Conservation (phyloP, 192 early-diverging fungal genomes). For the Geosiphon pyriformis region DNA sequence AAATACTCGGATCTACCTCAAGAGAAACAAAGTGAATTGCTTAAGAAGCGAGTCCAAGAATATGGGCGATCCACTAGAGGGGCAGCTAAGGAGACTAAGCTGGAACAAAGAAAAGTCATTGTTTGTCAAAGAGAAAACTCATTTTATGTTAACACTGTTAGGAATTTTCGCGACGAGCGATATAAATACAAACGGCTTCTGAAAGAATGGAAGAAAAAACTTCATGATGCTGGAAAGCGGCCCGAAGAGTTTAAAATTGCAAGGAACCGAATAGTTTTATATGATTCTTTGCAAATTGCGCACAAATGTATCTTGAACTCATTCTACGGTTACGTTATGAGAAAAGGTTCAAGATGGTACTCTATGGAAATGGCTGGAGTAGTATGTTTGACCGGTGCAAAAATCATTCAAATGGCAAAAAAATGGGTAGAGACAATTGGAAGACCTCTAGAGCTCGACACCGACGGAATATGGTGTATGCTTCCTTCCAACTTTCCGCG, state of each 20-base stretch:
- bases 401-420: constrained; percentile 95
- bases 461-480: constrained; percentile 99
- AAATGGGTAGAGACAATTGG: constrained; percentile 89
- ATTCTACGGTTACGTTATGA: constrained; percentile 99
- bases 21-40: constrained; percentile 61
- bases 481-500: constrained; percentile 90
- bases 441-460: constrained; percentile 92
- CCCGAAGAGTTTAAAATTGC: constrained; percentile 74
- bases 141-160: constrained; percentile 97
- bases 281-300: constrained; percentile 96
- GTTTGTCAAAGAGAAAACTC: constrained; percentile 98
- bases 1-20: constrained; percentile 39
- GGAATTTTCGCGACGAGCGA: constrained; percentile 92
- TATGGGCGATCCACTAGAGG: constrained; percentile 88
- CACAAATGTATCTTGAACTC: constrained; percentile 96
- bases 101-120: constrained; percentile 79
- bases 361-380: constrained; percentile 99
- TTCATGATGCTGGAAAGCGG: constrained; percentile 59
- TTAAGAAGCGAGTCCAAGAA: constrained; percentile 77
- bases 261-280: constrained; percentile 89
- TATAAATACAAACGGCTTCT: constrained; percentile 96
- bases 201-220: constrained; percentile 86
- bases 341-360: constrained; percentile 97
- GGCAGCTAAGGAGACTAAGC: constrained; percentile 73
- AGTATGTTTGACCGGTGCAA: constrained; percentile 93